Base-by-base conservation (phyloP, 345 rosid species). In the Sonneratia caseolaris region DNA sequence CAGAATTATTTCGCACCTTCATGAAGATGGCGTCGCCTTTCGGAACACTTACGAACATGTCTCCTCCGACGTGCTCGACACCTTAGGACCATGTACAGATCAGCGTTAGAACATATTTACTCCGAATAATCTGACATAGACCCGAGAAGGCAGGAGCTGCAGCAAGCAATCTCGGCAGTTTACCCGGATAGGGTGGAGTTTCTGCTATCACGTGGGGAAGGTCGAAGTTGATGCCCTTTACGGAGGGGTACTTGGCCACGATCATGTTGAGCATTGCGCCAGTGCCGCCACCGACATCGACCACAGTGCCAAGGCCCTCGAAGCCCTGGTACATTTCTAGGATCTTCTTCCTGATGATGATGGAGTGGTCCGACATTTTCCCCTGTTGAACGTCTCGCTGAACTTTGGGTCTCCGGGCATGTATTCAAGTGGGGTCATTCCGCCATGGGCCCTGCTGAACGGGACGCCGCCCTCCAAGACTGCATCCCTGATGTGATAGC, bases 221-320 rank as follows among this genome's bases (percentile, higher is more conserved):
- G 32, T 27, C 32, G 32, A 27, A 27, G 32, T 27, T 27, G 32
- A 76, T 70, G 3, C 77, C 77, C 21, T 9, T 71, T 13, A 75
- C 59, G 18, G 18, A 32, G 5, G 77, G 77, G 40, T 69, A 69
- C 19, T 8, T 12, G 37, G 68, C 5, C 21, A 75, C 18, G 3
- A 75, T 69, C 62, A 22, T 19, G 8, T 9, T 10, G 15, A 75
- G 62, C 2, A 64, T 13, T 27, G 73, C 69, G 14, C 77, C 77
- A 24, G 36, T 14, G 13, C 72, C 68, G 21, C 77, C 77, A 1
- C 77, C 75, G 14, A 76, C 71, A 42, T 76, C 75, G 65, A 71
- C 42, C 61, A 76, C 22, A 24, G 22, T 69, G 3, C 16, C 37
- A 21, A 76, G 27, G 15, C 49, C 57, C 22, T 76, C 61, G 19